phyloP scores from a whole-genome alignment of 2,329 filamentous ascomycete genomes.

The Fusarium phyllophilum region DNA sequence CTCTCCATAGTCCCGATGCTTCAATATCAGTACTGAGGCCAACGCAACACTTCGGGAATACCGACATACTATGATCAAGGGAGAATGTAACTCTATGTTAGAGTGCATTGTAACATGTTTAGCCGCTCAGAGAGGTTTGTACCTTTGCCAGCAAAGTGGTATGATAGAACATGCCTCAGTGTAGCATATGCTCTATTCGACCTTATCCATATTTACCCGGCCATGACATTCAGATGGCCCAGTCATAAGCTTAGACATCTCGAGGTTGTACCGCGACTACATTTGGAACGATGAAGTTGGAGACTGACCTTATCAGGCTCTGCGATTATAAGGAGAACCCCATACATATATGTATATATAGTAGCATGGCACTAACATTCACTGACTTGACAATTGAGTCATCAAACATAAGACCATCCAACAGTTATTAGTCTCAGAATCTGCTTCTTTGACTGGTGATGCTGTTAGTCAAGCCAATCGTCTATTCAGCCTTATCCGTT shows the following conservation, averaged over 20 bases:
- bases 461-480: rapidly evolving
- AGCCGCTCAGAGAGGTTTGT: background rate
- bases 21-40: background rate
- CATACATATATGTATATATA: background rate
- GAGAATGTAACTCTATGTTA: background rate
- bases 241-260: rapidly evolving
- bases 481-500: background rate
- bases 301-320: no score
- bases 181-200: background rate
- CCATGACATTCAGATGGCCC: background rate
- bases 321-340: no score
- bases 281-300: rapidly evolving
- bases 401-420: background rate
- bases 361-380: background rate
- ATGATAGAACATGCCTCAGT: background rate
- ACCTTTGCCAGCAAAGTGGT: background rate
- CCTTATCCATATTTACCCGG: background rate
- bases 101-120: no score
- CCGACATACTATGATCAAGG: background rate
- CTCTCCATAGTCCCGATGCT: background rate
- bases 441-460: rapidly evolving
- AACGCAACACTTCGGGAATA: background rate
- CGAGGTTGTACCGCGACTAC: rapidly evolving
- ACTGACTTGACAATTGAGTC: background rate
- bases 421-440: background rate